Conservation (phyloP, 1,284 basidiomycete genomes). For the Mycosarcoma mackinlayi region DNA sequence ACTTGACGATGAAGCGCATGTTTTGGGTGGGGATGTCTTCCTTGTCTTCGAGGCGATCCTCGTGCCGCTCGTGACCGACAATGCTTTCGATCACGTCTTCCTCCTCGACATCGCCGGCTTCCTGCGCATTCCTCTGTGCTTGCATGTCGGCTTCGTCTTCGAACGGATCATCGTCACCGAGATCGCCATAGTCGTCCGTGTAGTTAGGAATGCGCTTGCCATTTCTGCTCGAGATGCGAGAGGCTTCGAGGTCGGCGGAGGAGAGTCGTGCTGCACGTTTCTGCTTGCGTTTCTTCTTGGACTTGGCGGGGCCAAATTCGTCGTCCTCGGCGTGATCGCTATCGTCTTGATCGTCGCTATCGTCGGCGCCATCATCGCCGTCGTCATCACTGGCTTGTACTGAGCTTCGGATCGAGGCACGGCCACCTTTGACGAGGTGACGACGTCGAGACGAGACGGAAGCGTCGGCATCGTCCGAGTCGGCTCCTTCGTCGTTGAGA, state of each 20-base stretch:
- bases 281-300: conserved; percentile 29
- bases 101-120: conserved; percentile 41
- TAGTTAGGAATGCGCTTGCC: conserved; percentile 65
- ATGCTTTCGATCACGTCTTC: conserved; percentile 70
- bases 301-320: conserved; percentile 27
- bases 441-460: conserved; percentile 39
- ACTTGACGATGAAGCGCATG: conserved; percentile 70
- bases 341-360: conserved; percentile 75
- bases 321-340: conserved; percentile 77
- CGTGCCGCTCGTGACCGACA: conserved; percentile 69
- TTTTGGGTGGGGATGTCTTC: conserved; percentile 69
- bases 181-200: conserved; percentile 66
- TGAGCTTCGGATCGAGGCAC: conserved; percentile 39
- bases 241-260: conserved; percentile 50
- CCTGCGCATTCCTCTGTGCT: conserved; percentile 29
- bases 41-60: conserved; percentile 60
- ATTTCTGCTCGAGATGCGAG: conserved; percentile 60
- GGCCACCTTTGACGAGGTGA: conserved; percentile 37
- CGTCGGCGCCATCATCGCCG: conserved; percentile 70
- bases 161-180: conserved; percentile 65
- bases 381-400: conserved; percentile 67
- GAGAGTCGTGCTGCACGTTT: conserved; percentile 31
- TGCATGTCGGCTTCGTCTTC: conserved; percentile 60
- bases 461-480: conserved; percentile 31
- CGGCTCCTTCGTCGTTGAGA: conserved; percentile 40